A percentile compares a stretch with the other conserved stretches of the same genome.
Conservation (phyloP, 306 rosid genomes). For the Ormosia semicastrata region DNA sequence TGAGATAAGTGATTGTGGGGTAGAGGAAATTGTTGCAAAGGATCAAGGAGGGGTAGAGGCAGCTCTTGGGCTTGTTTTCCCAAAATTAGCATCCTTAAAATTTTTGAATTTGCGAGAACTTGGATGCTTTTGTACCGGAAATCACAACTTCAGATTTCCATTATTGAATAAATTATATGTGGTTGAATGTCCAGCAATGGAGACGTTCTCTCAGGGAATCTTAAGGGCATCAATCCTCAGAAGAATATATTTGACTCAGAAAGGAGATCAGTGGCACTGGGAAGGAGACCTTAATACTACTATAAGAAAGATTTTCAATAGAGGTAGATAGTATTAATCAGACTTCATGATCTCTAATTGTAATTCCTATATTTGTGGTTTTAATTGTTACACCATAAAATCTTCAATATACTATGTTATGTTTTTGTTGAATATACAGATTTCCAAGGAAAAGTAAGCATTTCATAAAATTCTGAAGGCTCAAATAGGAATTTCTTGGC, state of each 20-base stretch:
- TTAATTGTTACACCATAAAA: background rate
- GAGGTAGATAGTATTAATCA: slow-evolving; percentile 18
- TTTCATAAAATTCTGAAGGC: background rate
- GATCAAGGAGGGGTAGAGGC: slow-evolving; percentile 18
- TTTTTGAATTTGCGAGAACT: slow-evolving; percentile 33
- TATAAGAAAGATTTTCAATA: slow-evolving; percentile 20
- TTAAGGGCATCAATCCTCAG: slow-evolving; percentile 38
- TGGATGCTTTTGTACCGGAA: slow-evolving; percentile 29
- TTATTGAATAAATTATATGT: slow-evolving; percentile 20
- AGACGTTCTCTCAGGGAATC: slow-evolving; percentile 34
- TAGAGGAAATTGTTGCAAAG: slow-evolving; percentile 29
- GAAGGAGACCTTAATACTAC: slow-evolving; percentile 37
- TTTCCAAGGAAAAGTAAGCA: background rate
- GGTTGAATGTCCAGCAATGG: slow-evolving; percentile 40
- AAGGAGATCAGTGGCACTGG: slow-evolving; percentile 33
- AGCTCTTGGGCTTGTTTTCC: slow-evolving; percentile 36
- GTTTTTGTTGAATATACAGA: slow-evolving; percentile 18
- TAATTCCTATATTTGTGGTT: background rate
- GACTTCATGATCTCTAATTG: background rate
- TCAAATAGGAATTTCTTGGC: background rate
- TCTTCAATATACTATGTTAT: background rate
- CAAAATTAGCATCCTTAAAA: slow-evolving; percentile 26
- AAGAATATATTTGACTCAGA: slow-evolving; percentile 15
- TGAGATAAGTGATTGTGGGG: slow-evolving; percentile 37
- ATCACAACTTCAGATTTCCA: slow-evolving; percentile 41